These are phyloP conservation scores for Crithidia mellificae DNA, from an alignment of 208 protist species.

Conservation along the genomic window DNA sequence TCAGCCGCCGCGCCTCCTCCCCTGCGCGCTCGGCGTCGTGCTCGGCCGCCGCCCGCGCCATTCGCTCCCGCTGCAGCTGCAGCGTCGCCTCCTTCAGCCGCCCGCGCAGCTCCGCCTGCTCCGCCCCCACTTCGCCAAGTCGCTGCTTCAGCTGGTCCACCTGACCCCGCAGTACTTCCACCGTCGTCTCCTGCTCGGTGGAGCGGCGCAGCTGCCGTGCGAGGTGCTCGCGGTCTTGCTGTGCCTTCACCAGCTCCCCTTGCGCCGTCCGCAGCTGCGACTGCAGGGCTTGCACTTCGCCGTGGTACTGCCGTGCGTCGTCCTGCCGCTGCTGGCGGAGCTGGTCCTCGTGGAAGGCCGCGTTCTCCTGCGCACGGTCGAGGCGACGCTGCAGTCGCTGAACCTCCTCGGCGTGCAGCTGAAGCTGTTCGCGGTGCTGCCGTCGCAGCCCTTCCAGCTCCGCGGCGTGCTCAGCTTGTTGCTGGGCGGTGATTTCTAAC, in stretches of 20 bases:
- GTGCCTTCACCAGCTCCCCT: constrained; percentile 26
- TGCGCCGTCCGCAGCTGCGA: constrained; percentile 43
- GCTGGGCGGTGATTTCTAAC: neutral
- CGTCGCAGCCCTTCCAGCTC: constrained; percentile 19
- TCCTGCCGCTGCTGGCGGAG: constrained; percentile 53
- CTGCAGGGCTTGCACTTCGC: constrained; percentile 49
- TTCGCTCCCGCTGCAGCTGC: constrained; percentile 40
- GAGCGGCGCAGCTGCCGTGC: constrained; percentile 41
- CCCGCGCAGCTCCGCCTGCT: constrained; percentile 43
- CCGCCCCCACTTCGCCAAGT: constrained; percentile 53
- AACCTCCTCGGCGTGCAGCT: constrained; percentile 43
- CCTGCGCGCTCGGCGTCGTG: constrained; percentile 36
- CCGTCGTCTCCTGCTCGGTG: constrained; percentile 45
- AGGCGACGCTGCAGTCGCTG: constrained; percentile 61
- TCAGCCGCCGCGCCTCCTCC: constrained; percentile 19
- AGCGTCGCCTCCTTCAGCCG: constrained; percentile 50
- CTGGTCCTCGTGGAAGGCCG: constrained; percentile 44
- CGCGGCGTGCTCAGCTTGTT: constrained; percentile 4
- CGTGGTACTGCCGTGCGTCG: constrained; percentile 35
- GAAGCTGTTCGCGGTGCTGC: constrained; percentile 44
- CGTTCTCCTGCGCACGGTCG: constrained; percentile 56
- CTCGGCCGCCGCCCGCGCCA: constrained; percentile 38
- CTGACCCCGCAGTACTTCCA: constrained; percentile 53
- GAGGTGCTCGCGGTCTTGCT: constrained; percentile 44
- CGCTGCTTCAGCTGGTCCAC: constrained; percentile 62